phyloP scores from a whole-genome alignment of 78 protist species.

The Parvularia atlantis region DNA sequence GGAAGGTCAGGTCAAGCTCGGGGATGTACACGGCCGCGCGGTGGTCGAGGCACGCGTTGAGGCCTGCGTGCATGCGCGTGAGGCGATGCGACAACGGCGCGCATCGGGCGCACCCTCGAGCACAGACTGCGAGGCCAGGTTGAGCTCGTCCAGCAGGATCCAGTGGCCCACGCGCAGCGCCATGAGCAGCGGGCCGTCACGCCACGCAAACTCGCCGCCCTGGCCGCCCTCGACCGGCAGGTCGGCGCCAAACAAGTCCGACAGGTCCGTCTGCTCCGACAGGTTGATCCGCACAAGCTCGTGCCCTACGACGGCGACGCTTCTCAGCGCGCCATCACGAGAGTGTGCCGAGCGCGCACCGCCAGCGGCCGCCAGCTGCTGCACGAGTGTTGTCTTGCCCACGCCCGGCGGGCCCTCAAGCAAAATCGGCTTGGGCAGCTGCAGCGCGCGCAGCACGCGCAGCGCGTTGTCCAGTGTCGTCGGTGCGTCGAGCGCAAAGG shows the following conservation, averaged over 20 bases:
- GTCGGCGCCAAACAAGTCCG: slow-evolving; percentile 95
- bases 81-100: no score
- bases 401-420: slow-evolving; percentile 96
- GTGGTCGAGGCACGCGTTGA: slow-evolving; percentile 97
- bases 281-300: slow-evolving; percentile 91
- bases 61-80: no score
- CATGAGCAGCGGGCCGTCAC: slow-evolving; percentile 81
- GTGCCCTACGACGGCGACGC: no score
- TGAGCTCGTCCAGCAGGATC: slow-evolving; percentile 98
- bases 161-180: slow-evolving; percentile 86
- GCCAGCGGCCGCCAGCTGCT: slow-evolving; percentile 70
- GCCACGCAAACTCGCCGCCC: slow-evolving; percentile 87
- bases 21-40: slow-evolving; percentile 87
- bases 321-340: no score
- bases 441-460: slow-evolving; percentile 86
- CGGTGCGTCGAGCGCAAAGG: slow-evolving; percentile 74
- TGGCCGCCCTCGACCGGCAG: slow-evolving; percentile 87
- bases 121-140: slow-evolving; percentile 98
- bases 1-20: slow-evolving; percentile 74
- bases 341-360: no score
- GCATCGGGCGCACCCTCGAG: no score
- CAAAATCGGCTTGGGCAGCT: slow-evolving; percentile 62
- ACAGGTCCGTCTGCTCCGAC: slow-evolving; percentile 98
- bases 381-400: slow-evolving; percentile 96
- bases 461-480: slow-evolving; percentile 75